Conservation (phyloP, 208 protist genomes). For the Lotmaria passim region DNA sequence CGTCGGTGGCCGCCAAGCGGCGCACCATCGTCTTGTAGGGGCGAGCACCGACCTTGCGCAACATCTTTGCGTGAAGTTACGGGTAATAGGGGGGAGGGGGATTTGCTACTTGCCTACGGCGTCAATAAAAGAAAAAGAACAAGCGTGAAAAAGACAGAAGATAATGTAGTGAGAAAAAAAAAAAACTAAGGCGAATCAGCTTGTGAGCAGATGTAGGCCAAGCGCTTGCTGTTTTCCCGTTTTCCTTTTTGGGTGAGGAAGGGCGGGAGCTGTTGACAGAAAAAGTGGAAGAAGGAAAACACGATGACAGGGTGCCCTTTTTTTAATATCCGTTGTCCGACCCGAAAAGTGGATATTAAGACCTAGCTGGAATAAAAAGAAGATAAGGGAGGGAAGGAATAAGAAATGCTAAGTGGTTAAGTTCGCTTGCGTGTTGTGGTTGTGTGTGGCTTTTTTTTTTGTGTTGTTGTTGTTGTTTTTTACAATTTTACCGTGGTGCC, state of each 20-base stretch:
- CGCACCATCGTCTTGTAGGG: slow-evolving; percentile 86
- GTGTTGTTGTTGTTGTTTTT: background rate
- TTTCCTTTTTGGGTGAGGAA: too few relatives aligned
- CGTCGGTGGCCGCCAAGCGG: slow-evolving; percentile 63
- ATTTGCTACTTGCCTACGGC: too few relatives aligned
- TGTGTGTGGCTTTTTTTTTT: background rate
- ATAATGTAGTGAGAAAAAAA: slow-evolving; percentile 9
- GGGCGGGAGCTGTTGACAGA: too few relatives aligned
- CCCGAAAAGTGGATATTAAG: too few relatives aligned
- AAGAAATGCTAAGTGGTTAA: slow-evolving; percentile 23
- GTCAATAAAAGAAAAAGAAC: too few relatives aligned
- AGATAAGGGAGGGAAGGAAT: slow-evolving; percentile 14
- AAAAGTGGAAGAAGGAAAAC: background rate
- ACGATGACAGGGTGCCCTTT: too few relatives aligned
- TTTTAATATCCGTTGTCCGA: too few relatives aligned
- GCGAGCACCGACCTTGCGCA: slow-evolving; percentile 68
- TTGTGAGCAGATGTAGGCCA: too few relatives aligned
- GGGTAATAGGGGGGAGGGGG: background rate
- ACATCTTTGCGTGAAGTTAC: slow-evolving; percentile 62
- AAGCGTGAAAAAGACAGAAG: too few relatives aligned
- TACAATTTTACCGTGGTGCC: too few relatives aligned
- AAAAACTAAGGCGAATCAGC: background rate
- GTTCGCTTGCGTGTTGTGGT: slow-evolving; percentile 9
- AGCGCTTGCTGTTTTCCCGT: too few relatives aligned
- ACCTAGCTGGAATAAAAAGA: too few relatives aligned